These are phyloP conservation scores for Platismatia glauca DNA, from an alignment of 495 filamentous ascomycete genomes.

Conservation along the genomic window DNA sequence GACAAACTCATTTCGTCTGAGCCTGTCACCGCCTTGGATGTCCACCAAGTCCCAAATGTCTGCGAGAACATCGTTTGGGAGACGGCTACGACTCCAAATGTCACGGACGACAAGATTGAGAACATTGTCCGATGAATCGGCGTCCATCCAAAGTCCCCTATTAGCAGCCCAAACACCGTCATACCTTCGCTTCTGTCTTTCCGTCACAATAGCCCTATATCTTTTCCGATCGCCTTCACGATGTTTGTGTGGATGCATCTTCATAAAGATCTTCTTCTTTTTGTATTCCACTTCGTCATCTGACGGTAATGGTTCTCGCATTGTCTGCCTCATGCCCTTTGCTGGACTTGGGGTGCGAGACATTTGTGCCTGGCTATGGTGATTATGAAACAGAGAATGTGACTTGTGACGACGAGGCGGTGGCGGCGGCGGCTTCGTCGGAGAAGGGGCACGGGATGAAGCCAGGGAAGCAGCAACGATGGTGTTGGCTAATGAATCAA, in stretches of 20 bases:
- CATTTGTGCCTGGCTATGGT: conserved; percentile 28
- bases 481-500: conserved; percentile 57
- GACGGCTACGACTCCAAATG: conserved; percentile 71
- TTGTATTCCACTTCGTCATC: conserved; percentile 49
- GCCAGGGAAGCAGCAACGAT: conserved; percentile 81
- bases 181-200: conserved; percentile 77
- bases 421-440: conserved; percentile 34
- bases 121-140: conserved; percentile 46
- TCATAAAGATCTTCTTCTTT: conserved; percentile 39
- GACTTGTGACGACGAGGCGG: conserved; percentile 42
- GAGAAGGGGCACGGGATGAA: conserved; percentile 55
- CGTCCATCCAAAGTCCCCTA: conserved; percentile 51
- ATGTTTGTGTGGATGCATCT: conserved; percentile 73
- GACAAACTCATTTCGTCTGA: conserved; percentile 78
- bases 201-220: conserved; percentile 72
- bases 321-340: conserved; percentile 59
- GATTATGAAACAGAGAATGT: conserved; percentile 34
- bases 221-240: conserved; percentile 76
- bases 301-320: conserved; percentile 53
- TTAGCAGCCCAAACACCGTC: conserved; percentile 97
- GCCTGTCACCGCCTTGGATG: conserved; percentile 43
- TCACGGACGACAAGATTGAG: conserved; percentile 75
- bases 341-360: conserved; percentile 48
- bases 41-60: conserved; percentile 86
- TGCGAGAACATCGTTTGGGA: conserved; percentile 58